Evolutionary conservation across 108 stramenopile species (phyloP).

Genomic region (Phaeodactylum tricornutum): DNA sequence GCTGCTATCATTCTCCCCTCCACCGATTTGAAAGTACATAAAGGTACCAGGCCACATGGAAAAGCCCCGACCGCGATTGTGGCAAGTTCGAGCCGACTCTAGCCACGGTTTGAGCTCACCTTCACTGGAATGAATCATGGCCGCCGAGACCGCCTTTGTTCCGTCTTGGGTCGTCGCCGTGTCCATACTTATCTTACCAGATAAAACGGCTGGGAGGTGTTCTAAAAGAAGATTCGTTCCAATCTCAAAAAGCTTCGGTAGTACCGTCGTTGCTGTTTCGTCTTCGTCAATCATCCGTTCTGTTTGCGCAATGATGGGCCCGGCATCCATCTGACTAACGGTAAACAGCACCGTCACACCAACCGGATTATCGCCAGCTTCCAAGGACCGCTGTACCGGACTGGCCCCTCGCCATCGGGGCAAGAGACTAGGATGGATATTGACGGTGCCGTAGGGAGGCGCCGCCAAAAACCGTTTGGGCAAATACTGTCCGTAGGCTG

Average conservation of each 20-base stretch:
- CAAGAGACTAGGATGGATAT: conserved; percentile 94
- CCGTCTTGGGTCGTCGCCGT: conserved; percentile 78
- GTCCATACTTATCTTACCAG: conserved; percentile 60
- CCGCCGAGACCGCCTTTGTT: conserved; percentile 60
- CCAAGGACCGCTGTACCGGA: conserved; percentile 88
- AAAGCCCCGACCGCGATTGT: conserved; percentile 88
- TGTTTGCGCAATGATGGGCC: conserved; percentile 82
- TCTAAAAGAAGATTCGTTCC: conserved; percentile 79
- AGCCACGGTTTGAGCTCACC: conserved; percentile 51
- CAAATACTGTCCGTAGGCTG: conserved; percentile 94
- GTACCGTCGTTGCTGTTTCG: conserved; percentile 78
- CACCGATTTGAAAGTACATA: conserved; percentile 51
- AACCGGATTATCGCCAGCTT: conserved; percentile 73
- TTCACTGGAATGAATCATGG: conserved; percentile 76
- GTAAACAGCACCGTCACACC: conserved; percentile 94
- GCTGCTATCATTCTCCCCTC: conserved; percentile 44
- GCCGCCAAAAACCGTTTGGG: conserved; percentile 85
- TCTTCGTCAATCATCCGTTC: conserved; percentile 50
- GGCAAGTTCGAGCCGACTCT: conserved; percentile 57
- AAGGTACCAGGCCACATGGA: conserved; percentile 93
- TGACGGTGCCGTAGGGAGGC: conserved; percentile 85
- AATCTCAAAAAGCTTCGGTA: conserved; percentile 80
- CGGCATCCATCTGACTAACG: conserved; percentile 95
- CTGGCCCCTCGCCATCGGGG: conserved; percentile 93
- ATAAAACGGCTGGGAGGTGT: conserved; percentile 59